phyloP scores from a whole-genome alignment of 352 stramenopile genomes.

The Globisporangium ultimum region DNA sequence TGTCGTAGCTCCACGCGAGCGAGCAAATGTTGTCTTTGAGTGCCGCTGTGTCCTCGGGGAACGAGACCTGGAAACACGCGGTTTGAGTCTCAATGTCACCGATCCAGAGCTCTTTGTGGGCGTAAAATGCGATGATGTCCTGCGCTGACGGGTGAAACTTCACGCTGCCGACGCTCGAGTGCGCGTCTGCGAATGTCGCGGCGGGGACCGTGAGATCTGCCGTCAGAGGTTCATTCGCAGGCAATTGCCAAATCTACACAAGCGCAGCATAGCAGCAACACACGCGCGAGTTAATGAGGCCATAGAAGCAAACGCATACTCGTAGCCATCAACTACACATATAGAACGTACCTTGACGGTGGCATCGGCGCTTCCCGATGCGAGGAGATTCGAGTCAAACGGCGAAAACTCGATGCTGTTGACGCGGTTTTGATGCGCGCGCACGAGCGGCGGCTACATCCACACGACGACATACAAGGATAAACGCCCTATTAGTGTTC shows the following conservation, averaged over 20 bases:
- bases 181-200: conserved; percentile 14
- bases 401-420: conserved; percentile 65
- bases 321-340: background rate
- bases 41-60: conserved; percentile 2
- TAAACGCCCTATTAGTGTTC: background rate
- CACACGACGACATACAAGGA: background rate
- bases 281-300: background rate
- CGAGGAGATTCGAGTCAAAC: conserved; percentile 44
- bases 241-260: conserved; percentile 53
- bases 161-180: conserved; percentile 31
- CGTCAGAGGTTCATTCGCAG: conserved; percentile 16
- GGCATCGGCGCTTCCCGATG: conserved; percentile 52
- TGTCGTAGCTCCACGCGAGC: conserved; percentile 70
- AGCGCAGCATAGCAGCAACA: background rate
- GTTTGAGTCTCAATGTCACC: conserved; percentile 43
- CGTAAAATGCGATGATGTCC: conserved; percentile 39
- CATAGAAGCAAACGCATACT: background rate
- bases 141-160: conserved; percentile 53
- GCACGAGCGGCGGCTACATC: conserved; percentile 47
- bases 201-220: conserved; percentile 24
- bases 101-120: conserved; percentile 34
- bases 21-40: conserved; percentile 21
- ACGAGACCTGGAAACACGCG: conserved; percentile 16
- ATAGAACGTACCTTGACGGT: conserved; percentile 36
- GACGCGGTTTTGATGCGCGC: conserved; percentile 54